Conservation (phyloP, 495 filamentous ascomycete genomes). For the Xylaria scruposa region DNA sequence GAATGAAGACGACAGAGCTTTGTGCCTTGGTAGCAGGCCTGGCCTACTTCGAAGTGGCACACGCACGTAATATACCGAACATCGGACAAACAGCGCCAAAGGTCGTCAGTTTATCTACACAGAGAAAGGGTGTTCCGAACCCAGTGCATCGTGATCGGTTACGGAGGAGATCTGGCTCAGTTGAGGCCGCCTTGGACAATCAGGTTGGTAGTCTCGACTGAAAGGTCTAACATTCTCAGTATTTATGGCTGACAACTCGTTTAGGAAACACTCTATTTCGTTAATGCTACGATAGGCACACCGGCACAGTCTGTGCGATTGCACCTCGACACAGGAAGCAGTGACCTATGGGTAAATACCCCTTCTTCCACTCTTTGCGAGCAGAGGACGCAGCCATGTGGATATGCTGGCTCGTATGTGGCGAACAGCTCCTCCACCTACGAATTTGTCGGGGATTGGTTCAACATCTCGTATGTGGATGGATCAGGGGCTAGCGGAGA, state of each 20-base stretch:
- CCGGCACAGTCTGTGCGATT: conserved; percentile 68
- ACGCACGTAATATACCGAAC: conserved; percentile 39
- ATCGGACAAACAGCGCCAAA: conserved; percentile 39
- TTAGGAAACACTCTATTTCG: conserved; percentile 71
- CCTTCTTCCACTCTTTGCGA: conserved; percentile 67
- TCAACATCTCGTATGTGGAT: conserved; percentile 93
- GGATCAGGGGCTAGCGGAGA: conserved; percentile 80
- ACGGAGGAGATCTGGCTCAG: conserved; percentile 47
- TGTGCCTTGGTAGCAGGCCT: conserved; percentile 7
- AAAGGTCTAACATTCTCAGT: not conserved
- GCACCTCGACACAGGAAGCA: conserved; percentile 84
- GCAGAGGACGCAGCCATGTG: conserved; percentile 54
- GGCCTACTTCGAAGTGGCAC: conserved; percentile 20
- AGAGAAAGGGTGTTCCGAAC: conserved; percentile 49
- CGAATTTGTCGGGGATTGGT: conserved; percentile 73
- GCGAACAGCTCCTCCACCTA: conserved; percentile 85
- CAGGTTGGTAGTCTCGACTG: conserved; percentile 41
- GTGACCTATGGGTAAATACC: conserved; percentile 88
- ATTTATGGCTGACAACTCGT: conserved; percentile 11
- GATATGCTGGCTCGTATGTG: conserved; percentile 67
- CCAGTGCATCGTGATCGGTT: conserved; percentile 52
- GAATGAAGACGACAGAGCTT: conserved; percentile 17
- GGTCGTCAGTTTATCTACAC: conserved; percentile 56
- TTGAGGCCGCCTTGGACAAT: conserved; percentile 56
- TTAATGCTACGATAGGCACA: conserved; percentile 75